phyloP scores from a whole-genome alignment of 805 yeast genomes.

The Saccharomycopsis malanga region DNA sequence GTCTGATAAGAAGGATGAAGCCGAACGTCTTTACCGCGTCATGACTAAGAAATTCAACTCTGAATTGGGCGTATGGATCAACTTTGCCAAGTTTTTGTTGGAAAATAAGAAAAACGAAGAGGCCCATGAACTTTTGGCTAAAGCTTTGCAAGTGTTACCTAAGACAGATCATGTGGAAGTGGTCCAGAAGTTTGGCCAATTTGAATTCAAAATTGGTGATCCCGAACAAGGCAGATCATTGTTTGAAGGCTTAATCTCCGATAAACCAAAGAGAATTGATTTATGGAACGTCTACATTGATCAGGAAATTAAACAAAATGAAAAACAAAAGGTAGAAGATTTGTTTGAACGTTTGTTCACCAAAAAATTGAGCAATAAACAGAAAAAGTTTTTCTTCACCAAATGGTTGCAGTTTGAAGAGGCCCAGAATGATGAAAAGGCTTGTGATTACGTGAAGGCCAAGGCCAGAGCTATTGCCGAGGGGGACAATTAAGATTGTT shows the following conservation, averaged over 20 bases:
- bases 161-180: slow-evolving; percentile 70
- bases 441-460: slow-evolving; percentile 79
- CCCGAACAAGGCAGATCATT: slow-evolving; percentile 91
- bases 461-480: slow-evolving; percentile 46
- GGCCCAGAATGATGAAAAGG: slow-evolving; percentile 55
- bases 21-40: slow-evolving; percentile 56
- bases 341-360: slow-evolving; percentile 74
- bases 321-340: slow-evolving; percentile 61
- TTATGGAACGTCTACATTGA: slow-evolving; percentile 94
- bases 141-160: slow-evolving; percentile 63
- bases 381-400: slow-evolving; percentile 89
- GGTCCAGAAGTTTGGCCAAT: slow-evolving; percentile 80
- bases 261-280: slow-evolving; percentile 87
- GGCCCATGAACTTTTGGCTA: slow-evolving; percentile 68
- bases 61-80: slow-evolving; percentile 68
- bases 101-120: slow-evolving; percentile 47
- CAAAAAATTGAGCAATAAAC: slow-evolving; percentile 68
- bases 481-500: background rate
- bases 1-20: slow-evolving; percentile 65
- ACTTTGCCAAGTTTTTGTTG: slow-evolving; percentile 70
- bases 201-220: slow-evolving; percentile 83
- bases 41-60: slow-evolving; percentile 77
- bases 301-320: slow-evolving; percentile 73
- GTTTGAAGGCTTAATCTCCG: slow-evolving; percentile 85
- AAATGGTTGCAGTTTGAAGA: slow-evolving; percentile 87